These are phyloP conservation scores for Closterium sp. DNA, from an alignment of 139 green algal genomes.

Conservation along the genomic window DNA sequence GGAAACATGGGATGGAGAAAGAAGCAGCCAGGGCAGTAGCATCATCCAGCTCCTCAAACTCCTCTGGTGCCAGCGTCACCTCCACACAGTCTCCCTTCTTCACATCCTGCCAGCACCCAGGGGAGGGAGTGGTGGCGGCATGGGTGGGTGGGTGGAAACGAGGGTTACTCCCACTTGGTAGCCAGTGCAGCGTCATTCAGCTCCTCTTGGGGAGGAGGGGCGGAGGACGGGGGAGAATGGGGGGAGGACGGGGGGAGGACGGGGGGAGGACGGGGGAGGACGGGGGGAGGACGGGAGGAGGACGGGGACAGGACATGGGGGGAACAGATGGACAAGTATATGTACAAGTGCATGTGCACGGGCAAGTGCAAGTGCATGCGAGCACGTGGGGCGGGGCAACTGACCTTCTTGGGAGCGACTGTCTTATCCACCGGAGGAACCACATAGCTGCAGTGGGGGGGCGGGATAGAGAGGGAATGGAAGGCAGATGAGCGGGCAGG, in stretches of 20 bases:
- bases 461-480: too few species aligned
- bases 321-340: not conserved
- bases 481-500: too few species aligned
- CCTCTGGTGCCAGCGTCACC: not conserved
- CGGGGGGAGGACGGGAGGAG: not conserved
- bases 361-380: too few species aligned
- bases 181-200: not conserved
- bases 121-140: too few species aligned
- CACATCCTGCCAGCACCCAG: too few species aligned
- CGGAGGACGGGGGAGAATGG: not conserved
- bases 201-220: not conserved
- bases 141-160: not conserved
- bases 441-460: slow-evolving; percentile 16
- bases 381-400: not conserved
- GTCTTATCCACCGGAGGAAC: slow-evolving; percentile 17
- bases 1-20: too few species aligned
- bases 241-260: too few species aligned
- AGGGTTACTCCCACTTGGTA: not conserved
- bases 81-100: not conserved
- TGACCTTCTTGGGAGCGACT: slow-evolving; percentile 19
- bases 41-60: too few species aligned
- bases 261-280: not conserved
- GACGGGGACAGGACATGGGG: not conserved
- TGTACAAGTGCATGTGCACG: too few species aligned
- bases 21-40: not conserved